Evolutionary conservation across 106 monocot genomes (phyloP).

Genomic region (Dendrobium huoshanense): DNA sequence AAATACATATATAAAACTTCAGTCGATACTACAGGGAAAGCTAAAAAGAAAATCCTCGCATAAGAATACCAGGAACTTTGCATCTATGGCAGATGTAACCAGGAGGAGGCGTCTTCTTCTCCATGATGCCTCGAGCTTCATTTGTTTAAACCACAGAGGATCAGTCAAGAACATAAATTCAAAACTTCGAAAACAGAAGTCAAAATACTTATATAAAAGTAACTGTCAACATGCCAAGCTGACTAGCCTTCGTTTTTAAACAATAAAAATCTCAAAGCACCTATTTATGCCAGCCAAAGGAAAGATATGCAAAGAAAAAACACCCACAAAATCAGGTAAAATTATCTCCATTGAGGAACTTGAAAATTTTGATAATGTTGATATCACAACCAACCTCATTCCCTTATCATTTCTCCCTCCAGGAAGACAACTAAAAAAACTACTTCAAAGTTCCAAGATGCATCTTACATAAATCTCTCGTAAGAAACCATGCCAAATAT

Average conservation of each 20-base stretch:
- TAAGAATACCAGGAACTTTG: conserved; percentile 67
- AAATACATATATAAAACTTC: neutral
- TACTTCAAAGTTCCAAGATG: no score
- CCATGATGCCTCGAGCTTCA: conserved; percentile 54
- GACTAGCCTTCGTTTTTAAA: neutral
- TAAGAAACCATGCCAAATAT: neutral
- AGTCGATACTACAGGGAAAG: neutral
- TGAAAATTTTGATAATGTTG: neutral
- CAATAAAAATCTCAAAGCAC: neutral
- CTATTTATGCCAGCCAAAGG: neutral
- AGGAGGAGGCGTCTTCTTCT: conserved; percentile 73
- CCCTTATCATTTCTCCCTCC: neutral
- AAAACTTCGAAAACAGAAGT: neutral
- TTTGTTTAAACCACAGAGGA: neutral
- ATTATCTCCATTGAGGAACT: no score
- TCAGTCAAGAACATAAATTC: neutral
- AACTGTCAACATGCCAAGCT: neutral
- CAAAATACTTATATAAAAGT: neutral
- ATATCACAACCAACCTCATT: neutral
- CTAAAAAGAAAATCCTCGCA: neutral
- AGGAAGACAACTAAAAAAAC: neutral
- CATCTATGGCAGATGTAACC: conserved; percentile 97
- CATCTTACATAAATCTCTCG: neutral
- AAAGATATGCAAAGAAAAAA: neutral
- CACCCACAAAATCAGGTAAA: neutral